These are phyloP conservation scores for Mycena epipterygia DNA, from an alignment of 768 basidiomycete species.

Conservation along the genomic window DNA sequence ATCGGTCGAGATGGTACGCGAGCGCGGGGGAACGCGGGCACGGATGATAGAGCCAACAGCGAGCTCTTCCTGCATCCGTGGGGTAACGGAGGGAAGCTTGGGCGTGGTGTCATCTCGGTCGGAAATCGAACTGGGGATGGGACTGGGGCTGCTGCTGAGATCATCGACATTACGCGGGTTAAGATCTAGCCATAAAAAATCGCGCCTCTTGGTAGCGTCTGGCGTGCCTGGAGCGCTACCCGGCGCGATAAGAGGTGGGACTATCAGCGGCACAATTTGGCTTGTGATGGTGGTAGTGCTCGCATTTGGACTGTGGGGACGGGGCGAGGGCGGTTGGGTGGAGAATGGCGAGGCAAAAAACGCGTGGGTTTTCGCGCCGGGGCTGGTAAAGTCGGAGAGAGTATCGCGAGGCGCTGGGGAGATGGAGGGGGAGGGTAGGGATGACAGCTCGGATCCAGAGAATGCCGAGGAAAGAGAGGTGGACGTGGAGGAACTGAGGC, in stretches of 20 bases:
- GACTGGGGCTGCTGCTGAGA: slow-evolving; percentile 19
- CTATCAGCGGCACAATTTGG: slow-evolving; percentile 39
- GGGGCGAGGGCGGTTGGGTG: slow-evolving; percentile 53
- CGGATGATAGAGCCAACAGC: slow-evolving; percentile 34
- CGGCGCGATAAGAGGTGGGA: slow-evolving; percentile 25
- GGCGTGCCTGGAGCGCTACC: slow-evolving; percentile 15
- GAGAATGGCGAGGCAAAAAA: slow-evolving; percentile 63
- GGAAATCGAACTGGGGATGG: no score
- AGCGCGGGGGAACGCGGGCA: slow-evolving; percentile 39
- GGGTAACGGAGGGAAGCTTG: slow-evolving; percentile 30
- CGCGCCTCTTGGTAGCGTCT: slow-evolving; percentile 18
- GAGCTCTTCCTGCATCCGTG: slow-evolving; percentile 32
- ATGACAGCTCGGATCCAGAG: slow-evolving; percentile 35
- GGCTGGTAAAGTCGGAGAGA: slow-evolving; percentile 28
- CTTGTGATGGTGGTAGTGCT: slow-evolving; percentile 34
- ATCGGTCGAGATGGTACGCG: slow-evolving; percentile 32
- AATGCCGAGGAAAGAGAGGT: slow-evolving; percentile 35
- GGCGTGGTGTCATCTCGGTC: slow-evolving; percentile 34
- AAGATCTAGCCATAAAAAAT: slow-evolving; percentile 30
- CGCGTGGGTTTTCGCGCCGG: slow-evolving; percentile 60
- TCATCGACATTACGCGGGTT: slow-evolving; percentile 22
- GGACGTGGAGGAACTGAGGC: slow-evolving; percentile 35
- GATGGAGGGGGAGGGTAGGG: slow-evolving; percentile 33
- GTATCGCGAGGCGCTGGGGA: slow-evolving; percentile 31
- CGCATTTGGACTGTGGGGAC: slow-evolving; percentile 38